phyloP scores from a whole-genome alignment of 2,329 filamentous ascomycete species.

The Claviceps sp. region DNA sequence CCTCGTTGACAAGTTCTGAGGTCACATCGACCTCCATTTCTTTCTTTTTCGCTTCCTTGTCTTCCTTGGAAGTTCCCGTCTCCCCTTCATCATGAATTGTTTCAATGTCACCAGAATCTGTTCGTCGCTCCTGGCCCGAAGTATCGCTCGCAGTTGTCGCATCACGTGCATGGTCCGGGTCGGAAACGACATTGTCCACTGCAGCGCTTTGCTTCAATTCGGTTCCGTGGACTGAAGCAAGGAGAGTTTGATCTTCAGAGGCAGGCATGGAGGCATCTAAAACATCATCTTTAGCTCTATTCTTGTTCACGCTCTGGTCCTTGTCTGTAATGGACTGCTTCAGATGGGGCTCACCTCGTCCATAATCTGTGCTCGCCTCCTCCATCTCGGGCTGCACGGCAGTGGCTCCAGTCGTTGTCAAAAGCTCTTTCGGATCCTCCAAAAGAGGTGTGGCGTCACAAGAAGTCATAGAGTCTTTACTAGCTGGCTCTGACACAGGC shows the following conservation, averaged over 20 bases:
- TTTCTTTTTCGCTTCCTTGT: slow-evolving; percentile 19
- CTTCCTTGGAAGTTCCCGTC: slow-evolving; percentile 12
- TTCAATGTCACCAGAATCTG: slow-evolving; percentile 4
- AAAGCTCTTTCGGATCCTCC: slow-evolving; percentile 7
- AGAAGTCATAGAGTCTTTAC: background rate
- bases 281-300: slow-evolving; percentile 19
- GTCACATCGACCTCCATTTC: slow-evolving; percentile 7
- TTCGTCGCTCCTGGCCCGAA: background rate
- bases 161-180: background rate
- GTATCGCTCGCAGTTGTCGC: background rate
- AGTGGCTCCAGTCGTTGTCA: slow-evolving; percentile 4
- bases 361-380: slow-evolving; percentile 16
- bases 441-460: background rate
- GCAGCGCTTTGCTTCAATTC: background rate
- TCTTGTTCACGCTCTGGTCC: slow-evolving; percentile 22
- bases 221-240: background rate
- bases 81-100: slow-evolving; percentile 4
- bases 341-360: slow-evolving; percentile 16
- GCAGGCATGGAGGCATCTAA: slow-evolving; percentile 16
- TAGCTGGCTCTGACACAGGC: background rate
- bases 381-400: slow-evolving; percentile 4
- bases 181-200: background rate
- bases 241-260: slow-evolving; percentile 3
- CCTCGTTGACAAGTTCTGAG: slow-evolving; percentile 6
- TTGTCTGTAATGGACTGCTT: slow-evolving; percentile 18